A percentile compares a stretch with the other conserved stretches of the same genome.
Conservation (phyloP, 2,329 filamentous ascomycete genomes). For the Fusarium sp. region DNA sequence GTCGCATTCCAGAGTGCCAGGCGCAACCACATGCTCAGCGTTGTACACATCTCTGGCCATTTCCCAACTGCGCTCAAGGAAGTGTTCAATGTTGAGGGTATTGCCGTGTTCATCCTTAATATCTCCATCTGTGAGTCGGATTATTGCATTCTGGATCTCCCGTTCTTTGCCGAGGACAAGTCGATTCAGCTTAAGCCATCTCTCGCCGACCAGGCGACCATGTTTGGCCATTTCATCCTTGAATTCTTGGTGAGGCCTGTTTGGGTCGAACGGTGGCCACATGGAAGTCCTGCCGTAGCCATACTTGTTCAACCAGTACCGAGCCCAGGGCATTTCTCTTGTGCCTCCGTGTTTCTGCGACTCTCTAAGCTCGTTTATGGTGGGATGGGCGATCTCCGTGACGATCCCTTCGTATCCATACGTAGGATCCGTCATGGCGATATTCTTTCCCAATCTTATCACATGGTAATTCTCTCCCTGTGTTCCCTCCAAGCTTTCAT, state of each 20-base stretch:
- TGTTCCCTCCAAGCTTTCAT: not conserved
- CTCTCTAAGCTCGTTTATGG: too few species aligned
- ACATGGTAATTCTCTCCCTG: not conserved
- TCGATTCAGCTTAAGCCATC: constrained; percentile 9
- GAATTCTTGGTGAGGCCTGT: not conserved
- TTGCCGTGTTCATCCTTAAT: not conserved
- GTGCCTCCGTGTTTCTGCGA: too few species aligned
- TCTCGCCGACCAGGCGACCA: not conserved
- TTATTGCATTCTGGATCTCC: constrained; percentile 22
- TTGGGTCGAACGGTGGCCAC: constrained; percentile 35
- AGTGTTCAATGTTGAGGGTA: constrained; percentile 7
- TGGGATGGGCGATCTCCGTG: not conserved
- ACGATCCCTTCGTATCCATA: not conserved
- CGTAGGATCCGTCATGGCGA: constrained; percentile 1
- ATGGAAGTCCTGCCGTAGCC: constrained; percentile 16
- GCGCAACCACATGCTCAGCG: not conserved
- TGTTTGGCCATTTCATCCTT: not conserved
- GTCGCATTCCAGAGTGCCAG: constrained; percentile 13
- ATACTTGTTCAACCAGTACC: not conserved
- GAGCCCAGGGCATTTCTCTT: not conserved
- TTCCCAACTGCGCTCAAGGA: constrained; percentile 21
- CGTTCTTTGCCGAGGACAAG: constrained; percentile 22
- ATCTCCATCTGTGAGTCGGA: constrained; percentile 10
- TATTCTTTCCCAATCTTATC: constrained; percentile 10
- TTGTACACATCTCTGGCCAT: constrained; percentile 26